These are phyloP conservation scores for Lactifluus echinatus DNA, from an alignment of 768 basidiomycete species.

Conservation along the genomic window DNA sequence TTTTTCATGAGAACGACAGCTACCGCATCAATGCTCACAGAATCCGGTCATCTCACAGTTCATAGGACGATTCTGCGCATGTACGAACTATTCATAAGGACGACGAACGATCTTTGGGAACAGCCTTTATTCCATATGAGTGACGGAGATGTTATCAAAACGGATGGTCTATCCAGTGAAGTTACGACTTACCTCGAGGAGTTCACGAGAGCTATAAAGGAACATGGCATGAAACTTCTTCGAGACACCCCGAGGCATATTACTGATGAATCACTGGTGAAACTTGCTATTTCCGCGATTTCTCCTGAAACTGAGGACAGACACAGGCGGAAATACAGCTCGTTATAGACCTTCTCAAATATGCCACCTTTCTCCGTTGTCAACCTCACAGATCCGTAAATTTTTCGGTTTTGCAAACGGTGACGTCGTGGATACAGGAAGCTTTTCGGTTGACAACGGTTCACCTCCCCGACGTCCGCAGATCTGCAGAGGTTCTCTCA, in stretches of 20 bases:
- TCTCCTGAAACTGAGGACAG: background rate
- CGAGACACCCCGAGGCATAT: background rate
- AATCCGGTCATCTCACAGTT: background rate
- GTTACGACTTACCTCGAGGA: background rate
- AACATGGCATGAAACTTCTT: slow-evolving; percentile 9
- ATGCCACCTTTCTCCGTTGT: background rate
- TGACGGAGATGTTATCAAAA: background rate
- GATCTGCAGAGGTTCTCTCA: slow-evolving; percentile 33
- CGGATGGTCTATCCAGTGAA: background rate
- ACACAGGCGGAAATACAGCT: slow-evolving; percentile 11
- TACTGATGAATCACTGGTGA: background rate
- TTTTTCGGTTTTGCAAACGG: slow-evolving; percentile 55
- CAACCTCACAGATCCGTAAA: background rate
- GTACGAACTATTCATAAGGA: slow-evolving; percentile 18
- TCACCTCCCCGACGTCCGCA: slow-evolving; percentile 29
- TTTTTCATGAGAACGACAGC: slow-evolving; percentile 14
- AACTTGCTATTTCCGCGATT: background rate
- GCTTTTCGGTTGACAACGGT: slow-evolving; percentile 29
- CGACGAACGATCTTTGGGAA: background rate
- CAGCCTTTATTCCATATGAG: background rate
- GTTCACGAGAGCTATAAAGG: background rate
- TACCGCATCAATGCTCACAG: background rate
- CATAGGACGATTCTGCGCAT: slow-evolving; percentile 4
- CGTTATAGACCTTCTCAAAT: slow-evolving; percentile 15
- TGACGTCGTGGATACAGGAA: slow-evolving; percentile 42